Evolutionary conservation across 345 rosid genomes (phyloP).

Genomic region (Salix suchowensis): DNA sequence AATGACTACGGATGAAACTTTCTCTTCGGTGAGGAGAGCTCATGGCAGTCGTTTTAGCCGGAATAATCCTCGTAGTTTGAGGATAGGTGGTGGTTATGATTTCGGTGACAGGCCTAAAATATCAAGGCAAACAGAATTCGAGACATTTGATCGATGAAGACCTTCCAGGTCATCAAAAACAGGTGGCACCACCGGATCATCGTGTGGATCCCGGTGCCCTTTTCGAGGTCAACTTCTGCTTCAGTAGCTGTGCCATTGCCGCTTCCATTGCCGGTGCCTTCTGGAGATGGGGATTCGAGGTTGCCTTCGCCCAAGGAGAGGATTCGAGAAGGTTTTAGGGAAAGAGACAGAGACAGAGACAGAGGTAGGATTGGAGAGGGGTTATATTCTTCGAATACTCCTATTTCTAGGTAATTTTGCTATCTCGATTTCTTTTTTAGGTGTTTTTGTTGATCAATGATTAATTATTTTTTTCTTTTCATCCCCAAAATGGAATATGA

Average conservation of each 20-base stretch:
- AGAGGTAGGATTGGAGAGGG: slow-evolving; percentile 30
- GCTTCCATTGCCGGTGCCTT: slow-evolving; percentile 56
- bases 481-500: background rate
- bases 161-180: slow-evolving; percentile 7
- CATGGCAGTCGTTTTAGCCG: background rate
- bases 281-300: slow-evolving; percentile 33
- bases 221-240: slow-evolving; percentile 30
- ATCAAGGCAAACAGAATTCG: slow-evolving; percentile 52
- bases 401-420: slow-evolving; percentile 36
- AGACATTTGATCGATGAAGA: slow-evolving; percentile 53
- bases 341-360: slow-evolving; percentile 9
- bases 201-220: slow-evolving; percentile 6
- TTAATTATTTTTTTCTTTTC: background rate
- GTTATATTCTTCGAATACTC: slow-evolving; percentile 29
- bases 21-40: background rate
- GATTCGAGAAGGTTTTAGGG: slow-evolving; percentile 28
- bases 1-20: background rate
- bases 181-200: background rate
- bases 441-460: background rate
- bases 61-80: background rate
- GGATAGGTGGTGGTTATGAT: background rate
- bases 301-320: slow-evolving; percentile 35
- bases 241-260: slow-evolving; percentile 41
- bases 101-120: slow-evolving; percentile 26
- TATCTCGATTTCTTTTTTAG: background rate